Evolutionary conservation across 306 rosid genomes (phyloP), one percentile per base, ranked within the genome.

Genomic region (Quercus agrifolia): DNA sequence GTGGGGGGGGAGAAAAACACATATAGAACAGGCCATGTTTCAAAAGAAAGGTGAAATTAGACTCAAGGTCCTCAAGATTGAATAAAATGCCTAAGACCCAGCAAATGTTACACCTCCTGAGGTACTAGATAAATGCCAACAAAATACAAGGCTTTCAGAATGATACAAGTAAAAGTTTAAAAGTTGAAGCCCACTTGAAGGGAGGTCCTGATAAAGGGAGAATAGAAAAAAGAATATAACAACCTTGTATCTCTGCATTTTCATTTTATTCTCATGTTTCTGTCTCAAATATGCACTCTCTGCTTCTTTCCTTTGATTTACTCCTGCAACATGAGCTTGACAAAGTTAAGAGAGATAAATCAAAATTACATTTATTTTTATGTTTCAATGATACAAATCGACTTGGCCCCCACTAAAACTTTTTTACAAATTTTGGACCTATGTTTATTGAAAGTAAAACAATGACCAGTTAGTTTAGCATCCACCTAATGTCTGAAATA

Each of bases 181-280:
- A 67, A 8, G 46, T 41, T 41, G 46, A 41, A 41, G 46, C 12
- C 46, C 8, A 67, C 46, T 31, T 35, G 28, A 67, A 67, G 72
- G 12, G 51, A 67, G 72, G 4, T 10, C 17, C 54, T 49, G 17
- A 49, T 49, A 49, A 10, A 49, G 54, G 4, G 54, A 49, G 54
- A 28, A 63, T 28, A 0, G 15, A 56, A 13, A 74, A 69, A 30
- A 79, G 44, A 77, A 64, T 38, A 35, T 62, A 74, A 87, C 58
- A 62, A 93, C 98, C 93, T 86, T 92, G 82, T 86, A 94, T 84
- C 88, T 92, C 54, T 72, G 83, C 28, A 64, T 83, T 70, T 79
- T 86, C 89, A 88, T 78, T 83, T 91, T 91, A 61, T 77, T 86
- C 86, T 73, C 74, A 72, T 82, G 92, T 77, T 52, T 89, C 75